Conservation (phyloP, 139 green algal species). For the Micromonas pusilla region DNA sequence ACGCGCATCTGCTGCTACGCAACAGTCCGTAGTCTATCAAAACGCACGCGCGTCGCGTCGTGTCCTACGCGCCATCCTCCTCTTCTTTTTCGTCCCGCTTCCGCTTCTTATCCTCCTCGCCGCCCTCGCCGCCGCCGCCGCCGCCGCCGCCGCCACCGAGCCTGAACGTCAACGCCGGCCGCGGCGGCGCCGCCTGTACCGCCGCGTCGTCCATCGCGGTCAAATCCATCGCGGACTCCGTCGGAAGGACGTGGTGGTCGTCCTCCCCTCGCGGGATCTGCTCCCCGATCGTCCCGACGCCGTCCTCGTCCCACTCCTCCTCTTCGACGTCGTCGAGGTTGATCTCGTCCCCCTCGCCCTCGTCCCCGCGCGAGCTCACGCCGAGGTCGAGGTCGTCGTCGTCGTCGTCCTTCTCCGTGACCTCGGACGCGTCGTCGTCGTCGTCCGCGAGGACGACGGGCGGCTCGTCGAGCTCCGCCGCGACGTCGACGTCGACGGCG, state of each 20-base stretch:
- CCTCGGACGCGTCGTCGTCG: background rate
- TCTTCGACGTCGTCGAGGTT: constrained; percentile 11
- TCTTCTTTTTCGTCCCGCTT: too few species aligned
- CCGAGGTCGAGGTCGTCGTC: background rate
- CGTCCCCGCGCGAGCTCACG: background rate
- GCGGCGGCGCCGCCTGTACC: too few species aligned
- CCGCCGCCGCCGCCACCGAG: too few species aligned
- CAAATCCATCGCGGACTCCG: too few species aligned
- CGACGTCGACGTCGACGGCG: background rate
- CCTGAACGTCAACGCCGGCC: too few species aligned
- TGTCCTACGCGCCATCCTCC: too few species aligned
- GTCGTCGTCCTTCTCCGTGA: constrained; percentile 1
- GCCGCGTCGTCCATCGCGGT: too few species aligned
- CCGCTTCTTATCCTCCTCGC: too few species aligned
- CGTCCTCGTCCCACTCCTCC: constrained; percentile 23
- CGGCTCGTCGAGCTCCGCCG: background rate
- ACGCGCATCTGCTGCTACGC: too few species aligned
- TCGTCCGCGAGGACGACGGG: background rate
- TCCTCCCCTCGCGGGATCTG: background rate
- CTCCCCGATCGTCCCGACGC: background rate
- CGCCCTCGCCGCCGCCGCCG: too few species aligned
- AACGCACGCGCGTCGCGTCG: too few species aligned
- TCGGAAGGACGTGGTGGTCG: background rate
- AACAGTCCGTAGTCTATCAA: too few species aligned
- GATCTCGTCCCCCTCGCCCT: background rate